Conservation (phyloP, 1,139 yeast species). For the Pichia sp. region DNA sequence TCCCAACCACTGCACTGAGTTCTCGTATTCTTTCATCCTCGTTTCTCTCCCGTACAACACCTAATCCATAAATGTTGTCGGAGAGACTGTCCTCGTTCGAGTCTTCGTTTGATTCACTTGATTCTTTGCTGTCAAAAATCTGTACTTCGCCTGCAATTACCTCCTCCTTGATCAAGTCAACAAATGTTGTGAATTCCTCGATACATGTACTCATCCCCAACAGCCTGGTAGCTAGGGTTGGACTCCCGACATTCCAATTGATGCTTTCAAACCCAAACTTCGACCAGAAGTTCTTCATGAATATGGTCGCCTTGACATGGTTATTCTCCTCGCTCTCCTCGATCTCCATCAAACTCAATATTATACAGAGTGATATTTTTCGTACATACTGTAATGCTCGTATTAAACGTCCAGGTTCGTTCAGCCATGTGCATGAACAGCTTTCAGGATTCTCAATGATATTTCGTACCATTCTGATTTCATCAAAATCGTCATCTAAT, state of each 20-base stretch:
- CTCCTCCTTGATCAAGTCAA: constrained; percentile 11
- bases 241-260: constrained; percentile 1
- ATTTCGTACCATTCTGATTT: constrained; percentile 10
- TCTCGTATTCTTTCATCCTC: constrained; percentile 22
- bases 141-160: constrained; percentile 11
- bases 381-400: constrained; percentile 8
- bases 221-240: constrained; percentile 19
- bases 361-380: constrained; percentile 9
- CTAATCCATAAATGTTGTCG: constrained; percentile 4
- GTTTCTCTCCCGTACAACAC: constrained; percentile 20
- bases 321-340: not conserved
- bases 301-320: not conserved
- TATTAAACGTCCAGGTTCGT: constrained; percentile 12
- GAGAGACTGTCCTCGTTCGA: constrained; percentile 2
- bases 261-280: constrained; percentile 10
- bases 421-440: constrained; percentile 15
- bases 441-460: constrained; percentile 7
- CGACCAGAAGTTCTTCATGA: constrained; percentile 13
- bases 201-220: constrained; percentile 17
- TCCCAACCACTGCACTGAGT: constrained; percentile 19
- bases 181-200: constrained; percentile 12
- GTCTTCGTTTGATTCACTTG: not conserved
- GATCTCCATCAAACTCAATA: constrained; percentile 13
- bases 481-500: constrained; percentile 13
- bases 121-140: not conserved